Evolutionary conservation across 106 monocot genomes (phyloP).

Genomic region (Acanthochlamys bracteata): DNA sequence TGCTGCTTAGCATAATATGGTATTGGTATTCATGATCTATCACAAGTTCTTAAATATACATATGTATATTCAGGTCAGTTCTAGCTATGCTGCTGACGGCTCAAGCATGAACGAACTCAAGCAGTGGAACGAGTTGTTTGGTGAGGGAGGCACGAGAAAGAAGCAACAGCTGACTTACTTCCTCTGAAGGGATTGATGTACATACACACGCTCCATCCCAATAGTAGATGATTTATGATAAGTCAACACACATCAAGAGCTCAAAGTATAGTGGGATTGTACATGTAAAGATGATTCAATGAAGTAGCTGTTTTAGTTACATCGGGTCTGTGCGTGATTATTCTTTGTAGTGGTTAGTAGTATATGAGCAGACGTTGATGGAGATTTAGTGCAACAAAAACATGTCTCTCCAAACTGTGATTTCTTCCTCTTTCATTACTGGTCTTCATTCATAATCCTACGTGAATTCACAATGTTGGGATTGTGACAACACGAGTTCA

Average conservation of each 20-base stretch:
- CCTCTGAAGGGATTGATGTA: conserved; percentile 12
- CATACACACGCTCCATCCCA: not conserved
- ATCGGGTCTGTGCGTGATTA: not conserved
- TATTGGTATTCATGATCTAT: not conserved
- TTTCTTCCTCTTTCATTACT: too few species aligned
- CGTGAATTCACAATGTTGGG: too few species aligned
- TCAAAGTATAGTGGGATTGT: not conserved
- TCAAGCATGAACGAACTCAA: conserved; percentile 19
- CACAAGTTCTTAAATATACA: not conserved
- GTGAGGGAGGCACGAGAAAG: conserved; percentile 19
- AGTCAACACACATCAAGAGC: not conserved
- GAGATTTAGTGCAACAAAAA: too few species aligned
- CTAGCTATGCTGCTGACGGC: conserved; percentile 19
- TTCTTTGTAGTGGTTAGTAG: not conserved
- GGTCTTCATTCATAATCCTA: too few species aligned
- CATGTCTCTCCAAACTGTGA: too few species aligned
- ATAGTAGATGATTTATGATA: not conserved
- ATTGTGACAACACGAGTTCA: too few species aligned
- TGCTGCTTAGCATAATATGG: not conserved
- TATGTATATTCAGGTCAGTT: conserved; percentile 6
- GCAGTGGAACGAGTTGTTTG: conserved; percentile 23
- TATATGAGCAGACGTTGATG: too few species aligned
- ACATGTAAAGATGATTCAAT: not conserved
- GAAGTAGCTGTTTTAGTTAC: not conserved
- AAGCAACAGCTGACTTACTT: conserved; percentile 21